phyloP scores from a whole-genome alignment of 2,329 filamentous ascomycete genomes.

The Clarireedia homoeocarpa region DNA sequence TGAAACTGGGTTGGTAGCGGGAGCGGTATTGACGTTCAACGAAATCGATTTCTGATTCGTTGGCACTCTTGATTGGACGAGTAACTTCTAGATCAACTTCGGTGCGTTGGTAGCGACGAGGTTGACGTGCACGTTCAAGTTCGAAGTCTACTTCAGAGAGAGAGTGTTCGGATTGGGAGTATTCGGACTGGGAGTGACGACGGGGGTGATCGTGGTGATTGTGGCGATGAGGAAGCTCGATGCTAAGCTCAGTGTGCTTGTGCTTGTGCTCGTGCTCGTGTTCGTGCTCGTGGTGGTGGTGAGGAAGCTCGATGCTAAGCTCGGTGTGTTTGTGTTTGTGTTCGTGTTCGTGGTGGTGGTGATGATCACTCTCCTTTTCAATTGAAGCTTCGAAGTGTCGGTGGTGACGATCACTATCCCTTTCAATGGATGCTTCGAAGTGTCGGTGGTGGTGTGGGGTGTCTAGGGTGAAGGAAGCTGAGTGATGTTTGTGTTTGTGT shows the following conservation, averaged over 20 bases:
- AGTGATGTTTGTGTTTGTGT: conserved; percentile 33
- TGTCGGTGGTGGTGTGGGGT: conserved; percentile 20
- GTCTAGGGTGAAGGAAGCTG: conserved; percentile 45
- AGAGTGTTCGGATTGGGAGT: conserved; percentile 14
- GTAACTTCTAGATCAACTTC: conserved; percentile 20
- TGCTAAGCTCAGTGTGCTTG: conserved; percentile 19
- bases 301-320: conserved; percentile 33
- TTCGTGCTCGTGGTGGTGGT: conserved; percentile 16
- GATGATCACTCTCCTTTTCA: conserved; percentile 6
- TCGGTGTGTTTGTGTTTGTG: conserved; percentile 8
- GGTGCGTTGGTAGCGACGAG: conserved; percentile 27
- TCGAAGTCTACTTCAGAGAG: conserved; percentile 36
- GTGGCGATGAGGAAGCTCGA: conserved; percentile 31
- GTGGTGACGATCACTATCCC: conserved; percentile 8
- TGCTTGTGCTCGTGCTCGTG: neutral
- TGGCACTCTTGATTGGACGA: conserved; percentile 18
- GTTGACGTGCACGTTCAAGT: conserved; percentile 27
- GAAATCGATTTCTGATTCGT: conserved; percentile 42
- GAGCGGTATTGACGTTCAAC: conserved; percentile 61
- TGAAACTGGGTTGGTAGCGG: conserved; percentile 31
- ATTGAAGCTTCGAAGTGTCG: neutral
- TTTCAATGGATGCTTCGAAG: conserved; percentile 14
- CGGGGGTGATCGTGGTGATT: conserved; percentile 19
- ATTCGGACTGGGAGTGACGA: conserved; percentile 13
- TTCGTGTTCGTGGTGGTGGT: conserved; percentile 16